Evolutionary conservation across 305 asterid species (phyloP).

Genomic region (Fraxinus baroniana): DNA sequence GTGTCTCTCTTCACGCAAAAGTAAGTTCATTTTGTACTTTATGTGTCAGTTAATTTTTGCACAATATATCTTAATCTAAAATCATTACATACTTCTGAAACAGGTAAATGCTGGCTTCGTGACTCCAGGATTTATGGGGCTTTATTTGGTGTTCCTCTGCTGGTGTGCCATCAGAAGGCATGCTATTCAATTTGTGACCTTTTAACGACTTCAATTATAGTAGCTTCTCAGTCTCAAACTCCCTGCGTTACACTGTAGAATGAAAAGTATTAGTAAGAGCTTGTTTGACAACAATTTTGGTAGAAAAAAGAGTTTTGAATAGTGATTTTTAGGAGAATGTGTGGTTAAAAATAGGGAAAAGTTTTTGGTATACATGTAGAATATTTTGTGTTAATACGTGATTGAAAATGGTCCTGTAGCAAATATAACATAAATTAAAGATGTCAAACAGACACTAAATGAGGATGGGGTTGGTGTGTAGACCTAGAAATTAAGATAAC

Average conservation of each 20-base stretch:
- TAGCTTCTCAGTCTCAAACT: not conserved
- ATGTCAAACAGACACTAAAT: not conserved
- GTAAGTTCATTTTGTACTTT: constrained; percentile 13
- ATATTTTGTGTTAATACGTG: too few species aligned
- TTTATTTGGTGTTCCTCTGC: constrained; percentile 54
- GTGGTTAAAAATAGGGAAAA: too few species aligned
- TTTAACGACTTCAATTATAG: not conserved
- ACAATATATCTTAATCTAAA: not conserved
- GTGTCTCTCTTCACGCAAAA: constrained; percentile 51
- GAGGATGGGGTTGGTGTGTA: not conserved
- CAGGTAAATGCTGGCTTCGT: constrained; percentile 49
- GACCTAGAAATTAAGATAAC: not conserved
- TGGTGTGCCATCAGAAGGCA: constrained; percentile 61
- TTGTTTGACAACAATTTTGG: too few species aligned
- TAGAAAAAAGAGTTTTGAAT: too few species aligned
- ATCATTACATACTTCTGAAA: not conserved
- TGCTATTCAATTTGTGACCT: not conserved
- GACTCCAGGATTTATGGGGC: constrained; percentile 54
- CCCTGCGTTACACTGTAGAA: not conserved
- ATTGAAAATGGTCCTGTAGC: too few species aligned
- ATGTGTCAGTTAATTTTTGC: not conserved
- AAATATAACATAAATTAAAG: too few species aligned
- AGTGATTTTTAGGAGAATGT: too few species aligned
- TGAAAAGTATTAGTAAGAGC: not conserved
- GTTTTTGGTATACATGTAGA: too few species aligned